phyloP scores from a whole-genome alignment of 2,329 filamentous ascomycete species.

The Fusarium ramigenum region DNA sequence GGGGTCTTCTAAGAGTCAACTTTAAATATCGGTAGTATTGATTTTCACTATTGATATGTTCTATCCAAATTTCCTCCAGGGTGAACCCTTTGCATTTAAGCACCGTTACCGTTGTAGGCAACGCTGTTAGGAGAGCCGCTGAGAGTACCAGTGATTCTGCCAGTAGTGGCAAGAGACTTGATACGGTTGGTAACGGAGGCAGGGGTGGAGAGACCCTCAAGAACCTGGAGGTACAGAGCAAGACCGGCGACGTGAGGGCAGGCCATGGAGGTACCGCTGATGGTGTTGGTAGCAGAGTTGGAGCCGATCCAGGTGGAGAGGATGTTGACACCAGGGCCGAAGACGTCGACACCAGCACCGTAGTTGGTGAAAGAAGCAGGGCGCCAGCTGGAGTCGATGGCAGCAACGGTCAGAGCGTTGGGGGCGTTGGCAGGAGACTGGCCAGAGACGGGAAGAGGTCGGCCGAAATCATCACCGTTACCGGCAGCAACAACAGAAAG shows the following conservation, averaged over 20 bases:
- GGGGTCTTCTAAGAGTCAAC: accelerated
- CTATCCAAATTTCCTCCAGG: not conserved
- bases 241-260: constrained; percentile 53
- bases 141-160: constrained; percentile 49
- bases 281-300: constrained; percentile 45
- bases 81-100: not conserved
- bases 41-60: not conserved
- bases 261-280: constrained; percentile 57
- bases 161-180: constrained; percentile 53
- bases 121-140: constrained; percentile 56
- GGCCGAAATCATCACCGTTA: constrained; percentile 48
- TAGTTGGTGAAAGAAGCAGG: constrained; percentile 61
- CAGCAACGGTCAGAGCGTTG: constrained; percentile 60
- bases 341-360: constrained; percentile 52
- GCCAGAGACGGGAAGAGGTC: constrained; percentile 50
- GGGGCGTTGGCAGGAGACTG: constrained; percentile 57
- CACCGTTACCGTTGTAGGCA: constrained; percentile 56
- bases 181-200: constrained; percentile 55
- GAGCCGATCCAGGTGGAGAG: constrained; percentile 55
- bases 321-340: constrained; percentile 54
- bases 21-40: not conserved
- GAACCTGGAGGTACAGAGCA: constrained; percentile 55
- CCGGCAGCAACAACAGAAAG: constrained; percentile 59
- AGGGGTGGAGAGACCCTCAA: constrained; percentile 54
- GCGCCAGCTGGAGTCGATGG: constrained; percentile 51